phyloP scores from a whole-genome alignment of 768 basidiomycete genomes.

The Rubroboletus satanas region DNA sequence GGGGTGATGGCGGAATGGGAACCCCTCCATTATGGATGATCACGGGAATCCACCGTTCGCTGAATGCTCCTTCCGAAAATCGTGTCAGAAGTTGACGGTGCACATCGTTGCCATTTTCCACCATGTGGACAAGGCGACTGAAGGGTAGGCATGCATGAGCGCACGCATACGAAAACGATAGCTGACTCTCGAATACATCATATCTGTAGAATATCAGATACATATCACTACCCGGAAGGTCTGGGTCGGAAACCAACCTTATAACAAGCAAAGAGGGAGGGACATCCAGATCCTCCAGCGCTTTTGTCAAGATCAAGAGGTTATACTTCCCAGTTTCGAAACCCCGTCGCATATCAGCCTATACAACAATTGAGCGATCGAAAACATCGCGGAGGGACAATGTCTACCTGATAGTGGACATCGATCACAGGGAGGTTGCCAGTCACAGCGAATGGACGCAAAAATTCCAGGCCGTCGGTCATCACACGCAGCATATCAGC shows the following conservation, averaged over 20 bases:
- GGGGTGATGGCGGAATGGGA: constrained; percentile 43
- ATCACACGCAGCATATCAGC: constrained; percentile 55
- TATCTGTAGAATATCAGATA: constrained; percentile 33
- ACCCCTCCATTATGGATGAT: constrained; percentile 32
- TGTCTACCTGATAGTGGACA: constrained; percentile 32
- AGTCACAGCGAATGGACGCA: constrained; percentile 51
- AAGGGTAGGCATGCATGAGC: constrained; percentile 44
- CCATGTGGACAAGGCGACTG: constrained; percentile 60
- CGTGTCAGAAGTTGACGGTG: constrained; percentile 52
- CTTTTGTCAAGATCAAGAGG: constrained; percentile 58
- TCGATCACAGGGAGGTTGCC: constrained; percentile 35
- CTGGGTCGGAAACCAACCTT: constrained; percentile 39
- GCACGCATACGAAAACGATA: constrained; percentile 55
- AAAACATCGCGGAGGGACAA: neutral
- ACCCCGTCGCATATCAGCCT: constrained; percentile 47
- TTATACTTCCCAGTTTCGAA: constrained; percentile 59
- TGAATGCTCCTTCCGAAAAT: constrained; percentile 37
- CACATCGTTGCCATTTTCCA: constrained; percentile 51
- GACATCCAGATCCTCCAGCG: constrained; percentile 56
- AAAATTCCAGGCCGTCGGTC: constrained; percentile 46
- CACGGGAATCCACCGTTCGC: constrained; percentile 50
- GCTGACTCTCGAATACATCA: constrained; percentile 48
- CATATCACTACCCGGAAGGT: neutral
- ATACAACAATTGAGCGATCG: constrained; percentile 3
- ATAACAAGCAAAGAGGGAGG: constrained; percentile 57